Evolutionary conservation across 2,329 filamentous ascomycete genomes (phyloP).

Genomic region (Cordyceps javanica): DNA sequence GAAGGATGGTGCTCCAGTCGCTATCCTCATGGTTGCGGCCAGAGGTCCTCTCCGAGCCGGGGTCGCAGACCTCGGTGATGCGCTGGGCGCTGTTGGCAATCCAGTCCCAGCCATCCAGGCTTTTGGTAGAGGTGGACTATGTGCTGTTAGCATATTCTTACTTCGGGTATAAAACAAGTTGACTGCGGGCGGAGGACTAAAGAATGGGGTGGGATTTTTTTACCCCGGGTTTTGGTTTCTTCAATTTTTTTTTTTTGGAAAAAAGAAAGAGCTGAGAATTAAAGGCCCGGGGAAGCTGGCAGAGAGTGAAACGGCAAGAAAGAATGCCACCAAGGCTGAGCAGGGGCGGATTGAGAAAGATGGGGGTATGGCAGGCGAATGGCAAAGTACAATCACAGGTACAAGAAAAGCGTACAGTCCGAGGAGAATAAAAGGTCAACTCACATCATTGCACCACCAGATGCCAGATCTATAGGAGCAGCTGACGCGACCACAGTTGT

Average conservation of each 20-base stretch:
- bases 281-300: not conserved
- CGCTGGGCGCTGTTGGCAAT: conserved; percentile 11
- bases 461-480: conserved; percentile 11
- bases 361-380: no score
- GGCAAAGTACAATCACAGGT: no score
- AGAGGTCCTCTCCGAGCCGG: not conserved
- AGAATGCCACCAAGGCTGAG: no score
- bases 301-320: no score
- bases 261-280: not conserved
- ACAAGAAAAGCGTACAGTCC: no score
- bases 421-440: not conserved
- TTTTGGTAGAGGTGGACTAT: not conserved
- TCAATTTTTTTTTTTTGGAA: no score
- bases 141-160: not conserved
- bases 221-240: no score
- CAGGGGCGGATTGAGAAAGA: no score
- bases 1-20: conserved; percentile 4
- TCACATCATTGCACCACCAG: conserved; percentile 13
- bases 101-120: conserved; percentile 1
- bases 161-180: no score
- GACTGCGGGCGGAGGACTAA: no score
- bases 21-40: conserved; percentile 1
- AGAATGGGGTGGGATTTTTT: no score
- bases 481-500: conserved; percentile 13
- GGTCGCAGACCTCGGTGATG: not conserved